Conservation (phyloP, 768 basidiomycete genomes). For the Leucocoprinus leucothites region DNA sequence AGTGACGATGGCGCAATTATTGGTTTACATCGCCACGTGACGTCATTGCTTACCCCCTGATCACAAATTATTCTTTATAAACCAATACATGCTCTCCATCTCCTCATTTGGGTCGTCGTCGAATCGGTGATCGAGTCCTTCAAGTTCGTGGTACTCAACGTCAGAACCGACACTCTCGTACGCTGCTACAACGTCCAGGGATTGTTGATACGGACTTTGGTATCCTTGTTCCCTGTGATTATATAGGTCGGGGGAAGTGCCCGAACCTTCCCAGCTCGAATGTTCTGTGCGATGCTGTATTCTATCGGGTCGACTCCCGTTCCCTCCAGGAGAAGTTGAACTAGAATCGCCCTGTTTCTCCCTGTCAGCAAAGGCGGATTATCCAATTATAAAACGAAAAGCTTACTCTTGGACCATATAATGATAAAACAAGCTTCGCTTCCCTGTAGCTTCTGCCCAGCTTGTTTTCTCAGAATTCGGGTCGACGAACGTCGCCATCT, state of each 20-base stretch:
- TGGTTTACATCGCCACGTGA: not conserved
- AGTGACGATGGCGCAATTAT: conserved; percentile 12
- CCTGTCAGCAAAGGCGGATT: not conserved
- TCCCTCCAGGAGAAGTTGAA: conserved; percentile 27
- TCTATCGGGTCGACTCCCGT: conserved; percentile 26
- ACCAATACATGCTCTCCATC: conserved; percentile 35
- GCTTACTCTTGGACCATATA: conserved; percentile 41
- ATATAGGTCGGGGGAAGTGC: conserved; percentile 29
- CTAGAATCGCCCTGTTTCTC: conserved; percentile 25
- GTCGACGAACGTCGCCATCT: conserved; percentile 29
- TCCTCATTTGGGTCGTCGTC: conserved; percentile 26
- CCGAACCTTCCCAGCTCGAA: conserved; percentile 22
- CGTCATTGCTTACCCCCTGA: no score
- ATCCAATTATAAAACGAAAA: conserved; percentile 9
- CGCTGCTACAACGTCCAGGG: conserved; percentile 29
- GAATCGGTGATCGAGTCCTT: conserved; percentile 31
- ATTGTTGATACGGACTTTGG: conserved; percentile 31
- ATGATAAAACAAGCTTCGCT: conserved; percentile 30
- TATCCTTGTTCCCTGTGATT: conserved; percentile 33
- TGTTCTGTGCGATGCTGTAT: conserved; percentile 26
- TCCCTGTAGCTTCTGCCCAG: conserved; percentile 21
- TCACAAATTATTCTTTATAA: conserved; percentile 15
- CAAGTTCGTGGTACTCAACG: conserved; percentile 30
- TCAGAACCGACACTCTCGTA: conserved; percentile 19
- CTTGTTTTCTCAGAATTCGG: conserved; percentile 23